Percentiles rank a stretch among this genome's conserved stretches.
These are phyloP conservation scores for Megacollybia marginata DNA, from an alignment of 768 basidiomycete species.

Conservation along the genomic window DNA sequence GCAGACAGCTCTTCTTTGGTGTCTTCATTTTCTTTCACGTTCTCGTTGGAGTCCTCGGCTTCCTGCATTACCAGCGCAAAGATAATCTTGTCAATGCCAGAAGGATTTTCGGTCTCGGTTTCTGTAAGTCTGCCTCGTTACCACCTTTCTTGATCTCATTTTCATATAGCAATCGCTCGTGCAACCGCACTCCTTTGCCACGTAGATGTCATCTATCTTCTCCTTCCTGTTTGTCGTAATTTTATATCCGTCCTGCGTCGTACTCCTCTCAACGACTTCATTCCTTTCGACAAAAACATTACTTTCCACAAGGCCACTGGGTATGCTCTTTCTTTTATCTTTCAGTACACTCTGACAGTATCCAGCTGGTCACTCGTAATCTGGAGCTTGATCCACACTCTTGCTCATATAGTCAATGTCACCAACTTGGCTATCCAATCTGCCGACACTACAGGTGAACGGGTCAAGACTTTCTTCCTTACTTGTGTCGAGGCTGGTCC, in stretches of 20 bases:
- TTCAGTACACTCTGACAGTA: background rate
- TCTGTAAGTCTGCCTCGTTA: slow-evolving; percentile 39
- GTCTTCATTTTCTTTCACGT: slow-evolving; percentile 78
- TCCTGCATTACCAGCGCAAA: slow-evolving; percentile 70
- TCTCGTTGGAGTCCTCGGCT: slow-evolving; percentile 70
- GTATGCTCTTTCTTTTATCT: slow-evolving; percentile 50
- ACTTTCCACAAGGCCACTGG: slow-evolving; percentile 63
- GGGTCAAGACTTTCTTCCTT: slow-evolving; percentile 61
- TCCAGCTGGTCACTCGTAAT: slow-evolving; percentile 45
- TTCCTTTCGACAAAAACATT: slow-evolving; percentile 68
- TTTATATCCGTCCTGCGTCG: slow-evolving; percentile 86
- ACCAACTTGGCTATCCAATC: slow-evolving; percentile 50
- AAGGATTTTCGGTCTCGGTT: slow-evolving; percentile 66
- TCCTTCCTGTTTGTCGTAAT: slow-evolving; percentile 92
- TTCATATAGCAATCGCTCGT: slow-evolving; percentile 71
- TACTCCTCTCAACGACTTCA: slow-evolving; percentile 76
- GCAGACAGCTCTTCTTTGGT: slow-evolving; percentile 68
- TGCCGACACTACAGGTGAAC: slow-evolving; percentile 46
- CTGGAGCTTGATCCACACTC: slow-evolving; percentile 67
- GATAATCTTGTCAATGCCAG: slow-evolving; percentile 71
- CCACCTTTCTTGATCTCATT: background rate
- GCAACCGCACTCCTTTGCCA: slow-evolving; percentile 86
- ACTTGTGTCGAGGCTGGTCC: slow-evolving; percentile 83
- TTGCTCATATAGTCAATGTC: slow-evolving; percentile 86
- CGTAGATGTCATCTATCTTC: slow-evolving; percentile 87